Evolutionary conservation across 768 basidiomycete species (phyloP), one percentile per base, ranked within the genome.

Genomic region (Lactarius pseudohatsudake): DNA sequence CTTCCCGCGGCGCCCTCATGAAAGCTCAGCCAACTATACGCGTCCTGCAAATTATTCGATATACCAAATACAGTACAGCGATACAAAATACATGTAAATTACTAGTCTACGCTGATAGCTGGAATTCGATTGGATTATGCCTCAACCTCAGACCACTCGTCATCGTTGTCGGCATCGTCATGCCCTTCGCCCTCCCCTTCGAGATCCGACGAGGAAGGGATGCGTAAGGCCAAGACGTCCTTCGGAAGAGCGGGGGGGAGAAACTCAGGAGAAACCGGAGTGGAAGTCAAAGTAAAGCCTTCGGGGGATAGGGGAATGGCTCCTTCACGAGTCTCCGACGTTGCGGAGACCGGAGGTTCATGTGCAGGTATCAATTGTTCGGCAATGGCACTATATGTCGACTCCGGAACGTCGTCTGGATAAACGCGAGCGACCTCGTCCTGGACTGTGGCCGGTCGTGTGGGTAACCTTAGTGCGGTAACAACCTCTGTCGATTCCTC

Each of bases 91-190:
- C 10, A 10, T n/a, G 20, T 9, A 22, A 47, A 20, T 22, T 38
- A 47, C 3, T 4, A 1, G 28, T 60, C 11, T 15, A 59, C 18
- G 53, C 2, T 6, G 6, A 5, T 15, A 41, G 11, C 1, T 6
- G 11, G 15, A 13, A 4, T 34, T 36, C 38, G 15, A 40, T 26
- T 3, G 2, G 4, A 43, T 57, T 41, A 67, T 22, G 40, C 38
- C 40, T 65, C 53, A 13, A 67, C 32, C 18, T 67, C 57, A 1
- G 50, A 63, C 66, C 66, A 67, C 43, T 40, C 66, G 28, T 28
- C 30, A 26, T 60, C 64, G 11, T 28, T 32, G 9, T 30, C 30
- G 1, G 4, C 26, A 4, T 54, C 58, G 20, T 26, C 22, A 16
- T 4, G 1, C 32, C 16, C 28, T 7, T 10, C 66, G 6, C 32